Evolutionary conservation across 345 rosid genomes (phyloP).

Genomic region (Eucalyptus microcorys): DNA sequence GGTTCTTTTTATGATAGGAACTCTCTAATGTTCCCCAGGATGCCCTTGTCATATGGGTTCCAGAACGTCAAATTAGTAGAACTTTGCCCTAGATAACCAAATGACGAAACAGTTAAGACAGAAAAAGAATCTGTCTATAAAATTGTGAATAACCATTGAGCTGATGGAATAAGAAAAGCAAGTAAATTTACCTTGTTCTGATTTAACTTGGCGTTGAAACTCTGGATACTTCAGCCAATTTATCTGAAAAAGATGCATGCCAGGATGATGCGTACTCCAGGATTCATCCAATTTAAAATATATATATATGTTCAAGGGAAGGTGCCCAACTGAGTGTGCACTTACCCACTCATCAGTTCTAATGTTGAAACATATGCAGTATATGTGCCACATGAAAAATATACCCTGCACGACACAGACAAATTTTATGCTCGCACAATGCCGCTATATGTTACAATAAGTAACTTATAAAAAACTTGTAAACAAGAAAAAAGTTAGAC

Average conservation of each 20-base stretch:
- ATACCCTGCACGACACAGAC: conserved; percentile 16
- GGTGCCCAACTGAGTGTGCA: neutral
- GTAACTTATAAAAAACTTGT: neutral
- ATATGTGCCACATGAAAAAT: conserved; percentile 46
- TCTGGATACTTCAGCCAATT: conserved; percentile 63
- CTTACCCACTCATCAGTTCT: conserved; percentile 73
- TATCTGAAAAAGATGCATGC: conserved; percentile 14
- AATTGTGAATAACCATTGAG: neutral
- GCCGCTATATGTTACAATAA: neutral
- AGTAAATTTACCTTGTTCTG: conserved; percentile 22
- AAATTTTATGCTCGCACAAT: neutral
- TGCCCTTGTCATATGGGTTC: conserved; percentile 44
- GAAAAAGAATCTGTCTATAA: neutral
- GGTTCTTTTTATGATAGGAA: neutral
- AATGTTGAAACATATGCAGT: conserved; percentile 53
- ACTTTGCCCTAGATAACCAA: conserved; percentile 9
- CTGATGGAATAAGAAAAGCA: neutral
- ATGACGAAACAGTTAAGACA: neutral
- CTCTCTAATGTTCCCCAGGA: conserved; percentile 28
- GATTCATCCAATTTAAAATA: neutral
- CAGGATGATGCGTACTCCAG: neutral
- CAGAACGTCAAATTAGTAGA: conserved; percentile 2
- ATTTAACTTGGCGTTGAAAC: conserved; percentile 15
- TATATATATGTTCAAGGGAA: neutral
- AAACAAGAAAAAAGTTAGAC: neutral